Conservation (phyloP, 371 early-diverging fungal species). For the Rhizomucor miehei region DNA sequence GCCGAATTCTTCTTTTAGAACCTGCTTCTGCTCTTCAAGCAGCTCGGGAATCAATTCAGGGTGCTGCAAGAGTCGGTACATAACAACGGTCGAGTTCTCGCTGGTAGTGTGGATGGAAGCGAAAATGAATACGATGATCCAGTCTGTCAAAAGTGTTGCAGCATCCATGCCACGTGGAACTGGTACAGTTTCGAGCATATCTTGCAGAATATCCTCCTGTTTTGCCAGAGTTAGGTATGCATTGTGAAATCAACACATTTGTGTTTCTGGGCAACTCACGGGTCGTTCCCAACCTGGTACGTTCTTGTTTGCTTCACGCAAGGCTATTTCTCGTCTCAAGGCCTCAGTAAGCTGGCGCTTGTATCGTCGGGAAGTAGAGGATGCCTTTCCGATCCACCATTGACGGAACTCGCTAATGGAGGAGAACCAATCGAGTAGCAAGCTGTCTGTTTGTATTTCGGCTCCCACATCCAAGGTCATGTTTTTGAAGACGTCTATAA, state of each 20-base stretch:
- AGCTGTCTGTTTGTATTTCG: constrained; percentile 6
- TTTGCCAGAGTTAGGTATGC: too few relatives aligned
- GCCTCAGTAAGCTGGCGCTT: not conserved
- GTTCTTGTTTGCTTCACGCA: not conserved
- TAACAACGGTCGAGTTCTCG: constrained; percentile 26
- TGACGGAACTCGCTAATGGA: constrained; percentile 6
- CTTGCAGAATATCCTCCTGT: constrained; percentile 23
- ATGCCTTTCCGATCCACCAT: constrained; percentile 16
- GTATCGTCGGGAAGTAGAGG: not conserved
- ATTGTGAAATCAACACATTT: too few relatives aligned
- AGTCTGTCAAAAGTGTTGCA: constrained; percentile 7
- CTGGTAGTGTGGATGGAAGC: constrained; percentile 42
- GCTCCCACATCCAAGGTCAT: constrained; percentile 18
- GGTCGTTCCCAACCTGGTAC: constrained; percentile 12
- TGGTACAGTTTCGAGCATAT: constrained; percentile 12
- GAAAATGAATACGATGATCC: constrained; percentile 27
- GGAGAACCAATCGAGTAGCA: constrained; percentile 17
- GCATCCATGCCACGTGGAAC: constrained; percentile 1
- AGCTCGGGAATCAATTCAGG: constrained; percentile 41
- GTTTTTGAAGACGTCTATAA: constrained; percentile 20
- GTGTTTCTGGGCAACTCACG: too few relatives aligned
- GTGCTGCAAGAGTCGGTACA: constrained; percentile 38
- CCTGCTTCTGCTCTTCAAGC: constrained; percentile 38
- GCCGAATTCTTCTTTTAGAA: constrained; percentile 10
- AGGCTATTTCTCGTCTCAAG: constrained; percentile 7